Conservation (phyloP, 306 rosid genomes). For the Begonia fuchsioides region DNA sequence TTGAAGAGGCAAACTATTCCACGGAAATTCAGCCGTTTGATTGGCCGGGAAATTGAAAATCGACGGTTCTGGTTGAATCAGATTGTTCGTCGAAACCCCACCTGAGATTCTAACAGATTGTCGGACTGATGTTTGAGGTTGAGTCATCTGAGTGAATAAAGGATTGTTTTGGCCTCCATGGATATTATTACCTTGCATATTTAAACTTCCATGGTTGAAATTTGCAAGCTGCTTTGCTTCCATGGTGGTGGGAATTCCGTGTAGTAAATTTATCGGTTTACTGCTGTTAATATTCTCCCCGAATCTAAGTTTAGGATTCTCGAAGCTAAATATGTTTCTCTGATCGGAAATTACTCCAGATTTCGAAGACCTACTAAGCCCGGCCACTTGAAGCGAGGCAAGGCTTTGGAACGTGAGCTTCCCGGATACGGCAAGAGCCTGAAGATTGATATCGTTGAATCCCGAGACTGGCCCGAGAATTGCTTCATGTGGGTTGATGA, state of each 20-base stretch:
- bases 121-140: conserved; percentile 41
- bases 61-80: conserved; percentile 33
- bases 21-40: conserved; percentile 49
- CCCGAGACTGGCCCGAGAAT: conserved; percentile 69
- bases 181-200: conserved; percentile 50
- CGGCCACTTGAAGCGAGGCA: no score
- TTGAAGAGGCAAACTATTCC: conserved; percentile 50
- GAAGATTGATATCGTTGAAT: conserved; percentile 74
- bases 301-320: conserved; percentile 73
- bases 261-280: conserved; percentile 69
- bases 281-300: conserved; percentile 41
- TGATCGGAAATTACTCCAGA: conserved; percentile 63
- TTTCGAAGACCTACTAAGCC: conserved; percentile 67
- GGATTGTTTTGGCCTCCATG: conserved; percentile 49
- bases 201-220: conserved; percentile 65
- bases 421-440: no score
- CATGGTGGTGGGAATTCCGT: conserved; percentile 79
- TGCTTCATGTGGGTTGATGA: conserved; percentile 56
- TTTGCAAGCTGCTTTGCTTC: no score
- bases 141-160: conserved; percentile 57
- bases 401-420: no score
- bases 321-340: conserved; percentile 88
- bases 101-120: no score
- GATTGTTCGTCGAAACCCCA: no score
- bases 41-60: conserved; percentile 57